A percentile compares a stretch with the other conserved stretches of the same genome.
phyloP scores from a whole-genome alignment of 2,329 filamentous ascomycete species.

The Talaromyces sp. region DNA sequence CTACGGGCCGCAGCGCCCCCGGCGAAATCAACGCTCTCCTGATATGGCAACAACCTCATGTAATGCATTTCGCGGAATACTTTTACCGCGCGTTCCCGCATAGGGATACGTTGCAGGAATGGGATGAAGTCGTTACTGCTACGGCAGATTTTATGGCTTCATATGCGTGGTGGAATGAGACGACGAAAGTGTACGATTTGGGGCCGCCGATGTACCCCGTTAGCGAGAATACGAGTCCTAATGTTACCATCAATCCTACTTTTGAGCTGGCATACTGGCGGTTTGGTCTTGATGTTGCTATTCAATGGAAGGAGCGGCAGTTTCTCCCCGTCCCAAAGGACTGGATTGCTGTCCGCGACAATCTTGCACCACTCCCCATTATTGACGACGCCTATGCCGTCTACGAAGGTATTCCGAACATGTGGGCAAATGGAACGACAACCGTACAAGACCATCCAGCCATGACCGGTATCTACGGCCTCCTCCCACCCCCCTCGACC shows the following conservation, averaged over 20 bases:
- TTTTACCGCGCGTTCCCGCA: not conserved
- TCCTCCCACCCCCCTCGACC: not conserved
- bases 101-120: not conserved
- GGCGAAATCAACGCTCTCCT: slow-evolving; percentile 62
- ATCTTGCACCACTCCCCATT: not conserved
- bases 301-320: not conserved
- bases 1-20: slow-evolving; percentile 55
- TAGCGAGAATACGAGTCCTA: not conserved
- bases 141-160: not conserved
- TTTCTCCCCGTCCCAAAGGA: not conserved
- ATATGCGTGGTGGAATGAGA: not conserved
- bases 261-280: not conserved
- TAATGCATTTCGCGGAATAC: not conserved
- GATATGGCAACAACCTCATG: slow-evolving; percentile 52
- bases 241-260: not conserved
- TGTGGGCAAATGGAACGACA: not conserved
- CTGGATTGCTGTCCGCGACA: not conserved
- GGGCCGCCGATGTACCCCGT: not conserved
- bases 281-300: not conserved
- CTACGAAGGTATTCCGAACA: slow-evolving; percentile 34
- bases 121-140: not conserved
- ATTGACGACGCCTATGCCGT: not conserved
- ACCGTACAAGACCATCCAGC: not conserved
- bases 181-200: not conserved
- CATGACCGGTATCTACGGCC: not conserved